Evolutionary conservation across 495 filamentous ascomycete genomes (phyloP), one percentile per base, ranked within the genome.

Genomic region (Penicillium paxilli): DNA sequence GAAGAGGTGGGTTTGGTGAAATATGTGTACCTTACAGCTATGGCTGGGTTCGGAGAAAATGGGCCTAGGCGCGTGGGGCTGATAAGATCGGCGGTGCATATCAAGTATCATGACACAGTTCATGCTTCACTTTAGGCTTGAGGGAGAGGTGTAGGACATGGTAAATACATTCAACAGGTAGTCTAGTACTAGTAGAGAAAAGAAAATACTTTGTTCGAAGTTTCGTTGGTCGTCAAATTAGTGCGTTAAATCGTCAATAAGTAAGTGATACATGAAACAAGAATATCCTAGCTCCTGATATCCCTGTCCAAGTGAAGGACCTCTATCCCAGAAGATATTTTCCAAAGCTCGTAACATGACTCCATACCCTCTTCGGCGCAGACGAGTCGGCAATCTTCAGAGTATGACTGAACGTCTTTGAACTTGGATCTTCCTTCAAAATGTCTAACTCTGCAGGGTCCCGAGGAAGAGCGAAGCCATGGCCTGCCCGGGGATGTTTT

Each of bases 401-500:
- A 6, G 52, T 32, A 48, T 81, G 72, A 54, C 78, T 81, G 49
- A 79, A 81, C 1, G 73, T 78, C 7, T 60, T 56, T 46, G 69
- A 74, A 17, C 64, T 52, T 17, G 67, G 57, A 44, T 75, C 74
- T 55, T 82, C 79, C 5, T 64, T 59, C 24, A 82, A 44, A 14
- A 81, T 70, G 35, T 71, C 66, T 23, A 77, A 55, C 54, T 79
- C 77, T 2, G 67, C 66, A 0, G 57, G 54, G 38, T 69, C 59
- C 6, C 55, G 47, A 6, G 76, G 60, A 2, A 75, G 62, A 5
- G 55, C 47, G 22, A 80, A 68, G 6, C 78, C 79, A 54, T 80
- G 80, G 3, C 87, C 88, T 12, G 84, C 71, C 58, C 82, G 81
- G 1, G 89, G 87, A 73, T 90, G 90, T 8, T 85, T 70, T 19